Conservation (phyloP, 805 yeast genomes). For the Debaryomyces hansenii region DNA sequence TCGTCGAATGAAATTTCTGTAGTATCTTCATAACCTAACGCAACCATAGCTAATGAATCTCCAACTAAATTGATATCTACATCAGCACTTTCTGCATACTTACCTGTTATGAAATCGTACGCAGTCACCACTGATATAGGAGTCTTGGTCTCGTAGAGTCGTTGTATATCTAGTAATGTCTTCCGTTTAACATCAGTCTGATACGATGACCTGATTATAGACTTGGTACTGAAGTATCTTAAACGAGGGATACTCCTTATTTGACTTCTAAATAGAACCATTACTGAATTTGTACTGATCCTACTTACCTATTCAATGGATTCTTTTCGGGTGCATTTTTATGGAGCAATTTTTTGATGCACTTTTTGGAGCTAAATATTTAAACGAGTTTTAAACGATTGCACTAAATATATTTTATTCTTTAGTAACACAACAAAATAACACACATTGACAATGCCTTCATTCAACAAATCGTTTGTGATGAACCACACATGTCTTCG, state of each 20-base stretch:
- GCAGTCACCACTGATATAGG: conserved; percentile 67
- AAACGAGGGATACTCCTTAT: background rate
- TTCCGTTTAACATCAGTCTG: conserved; percentile 10
- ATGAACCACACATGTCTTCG: conserved; percentile 78
- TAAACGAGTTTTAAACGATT: background rate
- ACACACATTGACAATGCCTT: conserved; percentile 20
- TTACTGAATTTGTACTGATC: no score
- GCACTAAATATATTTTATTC: background rate
- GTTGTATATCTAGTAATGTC: conserved; percentile 20
- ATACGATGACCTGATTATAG: background rate
- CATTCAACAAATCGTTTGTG: conserved; percentile 35
- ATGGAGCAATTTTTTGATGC: no score
- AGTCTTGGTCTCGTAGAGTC: conserved; percentile 15
- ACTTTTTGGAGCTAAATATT: background rate
- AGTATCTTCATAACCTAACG: conserved; percentile 78
- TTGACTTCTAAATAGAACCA: no score
- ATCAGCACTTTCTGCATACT: conserved; percentile 62
- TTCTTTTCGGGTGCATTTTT: no score
- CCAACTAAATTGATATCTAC: conserved; percentile 80
- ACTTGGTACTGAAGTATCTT: background rate
- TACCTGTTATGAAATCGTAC: conserved; percentile 79
- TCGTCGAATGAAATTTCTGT: conserved; percentile 77
- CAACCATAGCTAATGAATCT: conserved; percentile 90
- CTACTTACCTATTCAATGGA: no score
- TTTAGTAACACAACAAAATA: background rate